Evolutionary conservation across 352 stramenopile genomes (phyloP).

Genomic region (Phytopythium kandeliae): DNA sequence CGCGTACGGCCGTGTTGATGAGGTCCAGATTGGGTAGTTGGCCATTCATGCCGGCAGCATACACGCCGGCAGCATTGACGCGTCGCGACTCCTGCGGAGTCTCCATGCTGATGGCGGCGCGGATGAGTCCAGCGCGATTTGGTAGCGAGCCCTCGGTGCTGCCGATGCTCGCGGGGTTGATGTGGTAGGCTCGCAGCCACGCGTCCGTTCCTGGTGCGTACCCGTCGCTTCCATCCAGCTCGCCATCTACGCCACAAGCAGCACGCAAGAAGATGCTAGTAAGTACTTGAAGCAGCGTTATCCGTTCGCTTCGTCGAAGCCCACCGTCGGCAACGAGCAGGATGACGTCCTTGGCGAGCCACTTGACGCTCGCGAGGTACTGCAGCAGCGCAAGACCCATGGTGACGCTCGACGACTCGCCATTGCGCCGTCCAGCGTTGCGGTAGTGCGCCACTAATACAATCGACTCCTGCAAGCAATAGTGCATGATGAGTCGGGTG

Average conservation of each 20-base stretch:
- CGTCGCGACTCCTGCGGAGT: slow-evolving; percentile 22
- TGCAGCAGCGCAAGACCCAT: slow-evolving; percentile 56
- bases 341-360: slow-evolving; percentile 82
- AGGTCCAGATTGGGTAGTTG: slow-evolving; percentile 86
- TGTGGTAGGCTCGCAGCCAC: slow-evolving; percentile 70
- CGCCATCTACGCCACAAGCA: slow-evolving; percentile 48
- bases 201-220: slow-evolving; percentile 58
- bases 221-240: slow-evolving; percentile 49
- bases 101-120: slow-evolving; percentile 72
- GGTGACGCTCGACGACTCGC: slow-evolving; percentile 45
- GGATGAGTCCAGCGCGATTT: slow-evolving; percentile 75
- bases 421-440: slow-evolving; percentile 36
- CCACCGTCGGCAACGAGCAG: slow-evolving; percentile 69
- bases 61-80: slow-evolving; percentile 42
- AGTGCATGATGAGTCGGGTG: not conserved
- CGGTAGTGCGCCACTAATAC: slow-evolving; percentile 68
- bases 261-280: not conserved
- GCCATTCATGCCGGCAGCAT: slow-evolving; percentile 70
- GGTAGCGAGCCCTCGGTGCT: slow-evolving; percentile 21
- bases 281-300: not conserved
- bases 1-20: slow-evolving; percentile 67
- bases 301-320: not conserved
- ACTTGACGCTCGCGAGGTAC: slow-evolving; percentile 54
- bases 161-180: slow-evolving; percentile 28
- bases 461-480: slow-evolving; percentile 34